Base-by-base conservation (phyloP, 495 filamentous ascomycete species). In the Aspergillus egyptiacus region DNA sequence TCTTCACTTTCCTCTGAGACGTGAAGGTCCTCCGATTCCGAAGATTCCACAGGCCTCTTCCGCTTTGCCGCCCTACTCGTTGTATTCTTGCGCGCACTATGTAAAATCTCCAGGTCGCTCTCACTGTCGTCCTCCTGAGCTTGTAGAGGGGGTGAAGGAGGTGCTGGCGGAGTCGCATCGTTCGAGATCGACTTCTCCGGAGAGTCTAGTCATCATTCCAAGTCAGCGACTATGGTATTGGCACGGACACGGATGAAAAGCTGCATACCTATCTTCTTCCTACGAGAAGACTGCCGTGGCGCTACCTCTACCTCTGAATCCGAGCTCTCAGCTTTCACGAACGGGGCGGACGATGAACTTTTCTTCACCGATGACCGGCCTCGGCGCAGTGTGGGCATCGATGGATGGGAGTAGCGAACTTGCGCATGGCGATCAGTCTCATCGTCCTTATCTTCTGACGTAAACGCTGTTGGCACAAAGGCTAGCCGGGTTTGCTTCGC, bases 401-500 rank as follows among this genome's bases (percentile, higher is more conserved):
- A 68, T 19, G 68, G 66, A 50, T 71, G 60, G 7, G 48, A 46
- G 28, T 72, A 76, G n/a, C 57, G 62, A 15, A 77, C 55, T 19
- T 51, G 70, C 8, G 72, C 64, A 14, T 57, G 60, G 28, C 68
- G 65, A 46, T 56, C 61, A 28, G 25, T 47, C 13, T 55, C 55
- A 3, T 55, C 54, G 8, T 45, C 54, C 22, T 43, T 19, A 0
- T 46, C 19, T 15, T 46, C 34, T 13, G 60, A 49, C 3, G 59
- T 45, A 6, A 62, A 56, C 23, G 59, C 48, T 18, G 64, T 31
- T 11, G 71, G 56, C 11, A 61, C 62, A 46, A 76, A 77, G 19
- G 68, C 54, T 35, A 77, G 71, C 41, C 71, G 71, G 35, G 74
- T 71, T 58, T 76, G 72, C 55, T 73, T 74, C 48, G 61, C 59